Base-by-base conservation (phyloP, 768 basidiomycete genomes). In the Mycena latifolia region DNA sequence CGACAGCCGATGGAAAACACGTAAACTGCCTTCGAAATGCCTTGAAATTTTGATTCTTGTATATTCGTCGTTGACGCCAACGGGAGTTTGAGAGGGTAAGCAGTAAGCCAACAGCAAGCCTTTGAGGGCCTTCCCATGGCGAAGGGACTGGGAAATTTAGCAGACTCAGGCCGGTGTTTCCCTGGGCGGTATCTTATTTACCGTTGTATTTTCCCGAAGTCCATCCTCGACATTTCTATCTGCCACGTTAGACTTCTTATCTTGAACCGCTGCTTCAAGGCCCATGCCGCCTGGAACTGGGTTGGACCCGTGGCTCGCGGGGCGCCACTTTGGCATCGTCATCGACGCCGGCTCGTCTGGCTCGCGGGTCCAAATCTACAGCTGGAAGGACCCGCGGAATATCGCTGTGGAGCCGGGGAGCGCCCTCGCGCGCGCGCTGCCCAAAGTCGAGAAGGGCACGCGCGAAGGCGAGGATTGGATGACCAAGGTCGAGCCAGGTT, bases 291-390 rank as follows among this genome's bases (percentile, higher is more conserved):
- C 94, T 53, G 90, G 92, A 64, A 87, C 85, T n/a, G n/a, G n/a
- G n/a, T n/a, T n/a, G 70, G 88, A 94, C 75, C 79, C 89, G 66
- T 95, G 94, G 94, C 85, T 93, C 61, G 79, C 85, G 65, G 89
- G 88, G 60, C 89, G 95, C 70, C 89, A 91, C 72, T 97, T 95
- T 78, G 95, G 94, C 65, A 87, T 99, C 65, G 96, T 99, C 67
- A 94, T 99, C 78, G 98, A 99, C 83, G 98, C 98, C 75, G 98
- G 98, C 66, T 98, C 96, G 76, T 98, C 96, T 25, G 98, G 98
- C 29, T 98, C 97, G 6, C 84, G 98, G 58, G 82, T 98, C 37
- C 96, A 98, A 77, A 95, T 99, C 71, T 99, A 99, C 81, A 95
- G 94, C 77, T 99, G 97, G 98, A 87, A 87, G 68, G 92, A 98